Evolutionary conservation across 2,329 filamentous ascomycete genomes (phyloP), one percentile per base, ranked within the genome.

Genomic region (Phaeosphaeria sp.): DNA sequence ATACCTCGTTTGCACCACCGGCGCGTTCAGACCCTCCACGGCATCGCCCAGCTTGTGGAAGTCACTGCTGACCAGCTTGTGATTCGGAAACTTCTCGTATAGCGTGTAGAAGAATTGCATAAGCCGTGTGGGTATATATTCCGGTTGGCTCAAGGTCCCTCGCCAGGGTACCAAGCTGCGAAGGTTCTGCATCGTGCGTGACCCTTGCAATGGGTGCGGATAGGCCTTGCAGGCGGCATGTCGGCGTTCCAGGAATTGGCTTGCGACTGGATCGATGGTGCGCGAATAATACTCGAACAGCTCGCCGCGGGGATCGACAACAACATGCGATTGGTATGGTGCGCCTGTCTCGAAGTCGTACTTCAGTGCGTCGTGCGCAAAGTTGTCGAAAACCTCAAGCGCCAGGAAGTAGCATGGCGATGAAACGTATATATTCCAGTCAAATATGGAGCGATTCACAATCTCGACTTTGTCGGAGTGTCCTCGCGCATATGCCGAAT

Each of bases 301-400:
- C 72, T 98, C 93, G 71, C 94, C 94, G 43, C 89, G 82, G 8
- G 82, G 84, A 74, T 97, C 92, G 72, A 99, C 89, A 40, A 99
- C 83, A 15, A 98, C 93, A 61, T 89, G 89, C 49, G 92, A 93
- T 80, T 99, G 96, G 53, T 97, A 85, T 0, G 94, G 91, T 65
- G 90, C 82, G 74, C 92, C 91, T 11, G 93, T 96, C 59, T 83
- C 79, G 11, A 90, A 84, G 78, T 98, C 90, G 80, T 98, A 99
- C 63, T 96, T 93, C 61, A 99, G 88, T 57, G 89, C 86, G 80
- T 99, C 95, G 81, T 99, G 96, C 36, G 92, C 89, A 75, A 99
- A 98, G 80, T 99, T 99, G 82, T 99, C 95, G 73, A 97, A 97
- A 65, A 99, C 95, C 79, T 99, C 95, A 79, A 99, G 90, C 45